phyloP scores from a whole-genome alignment of 176 grass and related monocot genomes.

The Puya raimondii region DNA sequence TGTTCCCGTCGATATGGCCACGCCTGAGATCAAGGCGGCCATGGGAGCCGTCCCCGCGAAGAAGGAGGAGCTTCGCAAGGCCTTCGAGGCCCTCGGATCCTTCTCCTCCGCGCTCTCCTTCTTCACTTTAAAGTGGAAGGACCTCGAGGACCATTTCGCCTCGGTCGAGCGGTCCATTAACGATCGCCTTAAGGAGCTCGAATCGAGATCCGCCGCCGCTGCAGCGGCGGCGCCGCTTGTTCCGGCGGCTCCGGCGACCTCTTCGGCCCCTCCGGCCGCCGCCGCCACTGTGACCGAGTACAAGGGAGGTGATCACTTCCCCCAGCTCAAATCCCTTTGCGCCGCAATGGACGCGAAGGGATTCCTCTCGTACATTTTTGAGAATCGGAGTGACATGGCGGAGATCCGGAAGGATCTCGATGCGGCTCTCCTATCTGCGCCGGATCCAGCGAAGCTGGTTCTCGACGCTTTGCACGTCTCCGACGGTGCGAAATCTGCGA shows the following conservation, averaged over 20 bases:
- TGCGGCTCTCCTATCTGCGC: background rate
- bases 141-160: slow-evolving; percentile 7
- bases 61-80: slow-evolving; percentile 5
- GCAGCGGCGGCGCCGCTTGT: background rate
- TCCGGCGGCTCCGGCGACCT: background rate
- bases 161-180: background rate
- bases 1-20: background rate
- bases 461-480: slow-evolving; percentile 7
- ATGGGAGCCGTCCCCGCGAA: background rate
- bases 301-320: background rate
- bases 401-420: background rate
- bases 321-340: background rate
- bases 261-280: background rate
- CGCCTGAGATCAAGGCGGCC: slow-evolving; percentile 5
- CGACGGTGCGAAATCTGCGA: background rate
- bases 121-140: slow-evolving; percentile 5
- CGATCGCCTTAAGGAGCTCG: slow-evolving; percentile 10
- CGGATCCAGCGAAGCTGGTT: slow-evolving; percentile 6
- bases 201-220: background rate
- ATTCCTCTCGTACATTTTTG: background rate
- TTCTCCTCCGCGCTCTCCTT: slow-evolving; percentile 5
- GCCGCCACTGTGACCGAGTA: background rate
- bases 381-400: background rate
- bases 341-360: slow-evolving; percentile 6
- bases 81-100: slow-evolving; percentile 2